A percentile compares a stretch with the other conserved stretches of the same genome.
Conservation (phyloP, 2,329 filamentous ascomycete genomes). For the Dissoconium aciculare region DNA sequence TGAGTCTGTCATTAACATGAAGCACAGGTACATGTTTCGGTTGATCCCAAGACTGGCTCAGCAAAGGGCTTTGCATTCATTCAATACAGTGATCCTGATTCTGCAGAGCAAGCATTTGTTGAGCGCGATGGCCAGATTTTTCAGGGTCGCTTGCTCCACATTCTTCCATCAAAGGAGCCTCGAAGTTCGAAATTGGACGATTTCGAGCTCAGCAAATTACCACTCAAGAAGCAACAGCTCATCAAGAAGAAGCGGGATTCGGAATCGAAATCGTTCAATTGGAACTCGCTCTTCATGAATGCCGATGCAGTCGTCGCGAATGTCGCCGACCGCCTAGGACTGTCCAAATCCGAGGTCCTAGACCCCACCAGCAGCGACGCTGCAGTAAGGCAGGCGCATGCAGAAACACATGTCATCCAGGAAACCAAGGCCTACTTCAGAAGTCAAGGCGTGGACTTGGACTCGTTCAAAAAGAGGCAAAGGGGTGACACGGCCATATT, state of each 20-base stretch:
- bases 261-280: constrained; percentile 68
- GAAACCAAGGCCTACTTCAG: constrained; percentile 88
- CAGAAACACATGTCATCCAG: constrained; percentile 89
- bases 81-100: constrained; percentile 55
- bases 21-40: constrained; percentile 70
- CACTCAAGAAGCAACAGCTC: constrained; percentile 84
- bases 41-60: constrained; percentile 51
- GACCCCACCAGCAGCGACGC: constrained; percentile 94
- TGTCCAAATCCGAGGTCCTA: constrained; percentile 79
- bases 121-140: constrained; percentile 72
- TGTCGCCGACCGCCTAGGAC: constrained; percentile 68
- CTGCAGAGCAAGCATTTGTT: constrained; percentile 65
- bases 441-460: constrained; percentile 75
- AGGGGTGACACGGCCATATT: constrained; percentile 77
- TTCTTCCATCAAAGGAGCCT: constrained; percentile 72
- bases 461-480: constrained; percentile 73
- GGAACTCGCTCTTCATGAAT: constrained; percentile 99
- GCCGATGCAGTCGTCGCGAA: constrained; percentile 84
- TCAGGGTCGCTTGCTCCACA: constrained; percentile 81
- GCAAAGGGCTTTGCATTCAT: constrained; percentile 88
- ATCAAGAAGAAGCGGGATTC: constrained; percentile 75
- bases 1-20: constrained; percentile 2
- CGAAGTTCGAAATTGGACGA: constrained; percentile 73
- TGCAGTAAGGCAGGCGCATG: constrained; percentile 89
- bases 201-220: constrained; percentile 75